Percentiles rank a stretch among this genome's conserved stretches.
These are phyloP conservation scores for Rhizopogon rudus DNA, from an alignment of 768 basidiomycete species.

Conservation along the genomic window DNA sequence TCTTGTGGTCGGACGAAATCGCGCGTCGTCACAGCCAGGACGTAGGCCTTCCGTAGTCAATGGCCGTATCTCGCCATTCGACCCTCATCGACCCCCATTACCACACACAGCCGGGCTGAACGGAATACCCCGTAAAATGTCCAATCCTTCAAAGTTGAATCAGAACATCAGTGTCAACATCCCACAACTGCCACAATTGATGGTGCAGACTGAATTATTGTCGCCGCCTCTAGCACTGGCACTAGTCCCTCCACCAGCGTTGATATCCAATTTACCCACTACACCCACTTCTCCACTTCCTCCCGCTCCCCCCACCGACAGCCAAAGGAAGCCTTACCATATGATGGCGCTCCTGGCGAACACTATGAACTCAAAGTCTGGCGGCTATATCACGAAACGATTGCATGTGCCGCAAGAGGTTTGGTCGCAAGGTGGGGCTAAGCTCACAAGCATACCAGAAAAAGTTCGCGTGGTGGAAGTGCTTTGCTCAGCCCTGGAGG, in stretches of 20 bases:
- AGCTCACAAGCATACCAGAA: constrained; percentile 74
- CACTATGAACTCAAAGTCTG: constrained; percentile 75
- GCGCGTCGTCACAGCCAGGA: constrained; percentile 77
- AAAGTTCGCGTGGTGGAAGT: constrained; percentile 85
- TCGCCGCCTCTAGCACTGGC: constrained; percentile 32
- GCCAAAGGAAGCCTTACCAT: constrained; percentile 82
- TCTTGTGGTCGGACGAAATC: constrained; percentile 40
- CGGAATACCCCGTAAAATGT: constrained; percentile 47
- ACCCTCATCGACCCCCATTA: constrained; percentile 46
- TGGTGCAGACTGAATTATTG: constrained; percentile 47
- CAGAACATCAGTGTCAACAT: constrained; percentile 38
- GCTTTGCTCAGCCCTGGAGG: constrained; percentile 73
- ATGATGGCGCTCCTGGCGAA: constrained; percentile 78
- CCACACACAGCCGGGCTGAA: constrained; percentile 39
- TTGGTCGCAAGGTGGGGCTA: constrained; percentile 89
- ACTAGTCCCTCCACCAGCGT: constrained; percentile 41
- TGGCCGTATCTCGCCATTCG: constrained; percentile 48
- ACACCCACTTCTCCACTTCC: constrained; percentile 80
- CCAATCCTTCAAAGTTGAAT: constrained; percentile 56
- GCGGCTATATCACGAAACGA: constrained; percentile 84
- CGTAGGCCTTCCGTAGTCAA: constrained; percentile 57
- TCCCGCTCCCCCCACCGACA: constrained; percentile 62
- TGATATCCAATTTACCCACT: constrained; percentile 56
- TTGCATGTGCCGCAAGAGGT: constrained; percentile 86
- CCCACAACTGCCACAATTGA: constrained; percentile 44